phyloP scores from a whole-genome alignment of 1,139 yeast species.

The Pichia cactophila region DNA sequence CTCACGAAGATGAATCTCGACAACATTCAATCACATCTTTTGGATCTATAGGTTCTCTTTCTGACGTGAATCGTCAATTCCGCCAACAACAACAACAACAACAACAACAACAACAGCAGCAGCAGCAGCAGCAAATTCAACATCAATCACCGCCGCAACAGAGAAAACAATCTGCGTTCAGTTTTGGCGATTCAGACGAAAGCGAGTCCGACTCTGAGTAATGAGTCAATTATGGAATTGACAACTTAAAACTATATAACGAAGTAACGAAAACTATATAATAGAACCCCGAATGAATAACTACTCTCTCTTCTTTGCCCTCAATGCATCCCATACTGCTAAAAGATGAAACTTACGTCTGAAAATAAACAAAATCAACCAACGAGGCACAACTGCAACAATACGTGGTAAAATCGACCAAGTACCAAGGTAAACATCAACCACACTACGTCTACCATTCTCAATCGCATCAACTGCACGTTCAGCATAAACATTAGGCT shows the following conservation, averaged over 20 bases:
- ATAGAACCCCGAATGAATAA: too few species aligned
- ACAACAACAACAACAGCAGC: neutral
- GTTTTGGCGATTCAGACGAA: neutral
- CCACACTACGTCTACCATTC: slow-evolving; percentile 29
- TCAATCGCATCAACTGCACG: slow-evolving; percentile 45
- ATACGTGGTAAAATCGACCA: slow-evolving; percentile 37
- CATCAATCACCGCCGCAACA: neutral
- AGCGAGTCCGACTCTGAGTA: slow-evolving; percentile 1
- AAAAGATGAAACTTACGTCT: slow-evolving; percentile 42
- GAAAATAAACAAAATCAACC: slow-evolving; percentile 39
- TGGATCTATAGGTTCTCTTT: neutral
- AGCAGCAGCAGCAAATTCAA: neutral
- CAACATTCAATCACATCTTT: neutral
- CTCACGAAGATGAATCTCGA: neutral
- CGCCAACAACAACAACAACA: neutral
- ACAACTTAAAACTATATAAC: neutral
- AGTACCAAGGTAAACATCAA: slow-evolving; percentile 51
- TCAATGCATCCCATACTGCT: slow-evolving; percentile 27
- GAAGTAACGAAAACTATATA: too few species aligned
- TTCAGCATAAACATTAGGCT: slow-evolving; percentile 48
- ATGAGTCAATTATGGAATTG: neutral
- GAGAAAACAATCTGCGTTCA: neutral
- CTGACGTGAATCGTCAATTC: neutral
- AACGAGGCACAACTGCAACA: slow-evolving; percentile 39
- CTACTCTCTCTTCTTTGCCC: neutral